Conservation (phyloP, 2,329 filamentous ascomycete species). For the Talaromyces sp. region DNA sequence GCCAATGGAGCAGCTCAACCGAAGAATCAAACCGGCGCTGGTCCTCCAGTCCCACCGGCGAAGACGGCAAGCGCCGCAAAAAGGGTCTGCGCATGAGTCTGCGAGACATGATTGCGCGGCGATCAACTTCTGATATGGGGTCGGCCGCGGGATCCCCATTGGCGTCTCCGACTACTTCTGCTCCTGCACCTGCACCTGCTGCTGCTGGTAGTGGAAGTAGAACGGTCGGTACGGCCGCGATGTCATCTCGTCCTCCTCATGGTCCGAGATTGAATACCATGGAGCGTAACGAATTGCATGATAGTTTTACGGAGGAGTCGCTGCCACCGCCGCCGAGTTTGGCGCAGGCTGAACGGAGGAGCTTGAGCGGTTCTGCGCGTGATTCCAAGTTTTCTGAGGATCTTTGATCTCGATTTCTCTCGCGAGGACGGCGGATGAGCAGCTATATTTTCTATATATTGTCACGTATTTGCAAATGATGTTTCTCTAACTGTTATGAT, state of each 20-base stretch:
- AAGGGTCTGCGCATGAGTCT: slow-evolving; percentile 31
- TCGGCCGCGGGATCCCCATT: slow-evolving; percentile 23
- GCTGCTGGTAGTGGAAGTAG: slow-evolving; percentile 2
- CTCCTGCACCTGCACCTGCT: slow-evolving; percentile 8
- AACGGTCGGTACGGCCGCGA: slow-evolving; percentile 18
- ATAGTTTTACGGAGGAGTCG: slow-evolving; percentile 33
- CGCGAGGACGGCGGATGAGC: too few species aligned
- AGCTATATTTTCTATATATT: neutral
- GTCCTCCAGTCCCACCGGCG: slow-evolving; percentile 14
- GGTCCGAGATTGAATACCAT: slow-evolving; percentile 20
- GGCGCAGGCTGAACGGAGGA: slow-evolving; percentile 21
- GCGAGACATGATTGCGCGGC: slow-evolving; percentile 29
- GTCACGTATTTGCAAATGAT: neutral
- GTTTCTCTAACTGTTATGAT: neutral
- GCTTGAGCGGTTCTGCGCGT: slow-evolving; percentile 28
- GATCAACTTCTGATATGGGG: slow-evolving; percentile 23
- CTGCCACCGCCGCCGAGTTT: slow-evolving; percentile 32
- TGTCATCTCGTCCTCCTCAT: slow-evolving; percentile 20
- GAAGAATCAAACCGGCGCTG: neutral
- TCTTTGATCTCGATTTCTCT: slow-evolving; percentile 27
- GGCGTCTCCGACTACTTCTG: slow-evolving; percentile 14
- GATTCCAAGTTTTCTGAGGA: slow-evolving; percentile 41
- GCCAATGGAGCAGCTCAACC: slow-evolving; percentile 23
- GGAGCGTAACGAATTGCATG: slow-evolving; percentile 29
- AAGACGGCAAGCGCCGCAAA: slow-evolving; percentile 22